These are phyloP conservation scores for Fusarium praegraminearum DNA, from an alignment of 2,329 filamentous ascomycete genomes.

Conservation along the genomic window DNA sequence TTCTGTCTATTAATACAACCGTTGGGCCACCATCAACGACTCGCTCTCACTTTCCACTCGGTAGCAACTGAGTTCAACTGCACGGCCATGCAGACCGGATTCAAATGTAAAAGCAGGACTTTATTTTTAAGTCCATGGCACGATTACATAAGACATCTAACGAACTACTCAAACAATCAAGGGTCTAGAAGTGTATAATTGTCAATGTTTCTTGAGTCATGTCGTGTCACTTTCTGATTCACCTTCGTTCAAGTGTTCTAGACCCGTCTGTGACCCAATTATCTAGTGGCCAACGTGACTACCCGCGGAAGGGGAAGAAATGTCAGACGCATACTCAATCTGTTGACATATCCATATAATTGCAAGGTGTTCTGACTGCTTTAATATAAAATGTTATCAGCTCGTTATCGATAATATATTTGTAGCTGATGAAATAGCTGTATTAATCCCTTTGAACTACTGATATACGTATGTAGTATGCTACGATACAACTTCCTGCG, in stretches of 20 bases:
- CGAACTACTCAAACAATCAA: background rate
- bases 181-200: background rate
- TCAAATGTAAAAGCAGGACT: background rate
- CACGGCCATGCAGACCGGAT: rapidly evolving
- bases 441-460: too few species aligned
- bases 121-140: background rate
- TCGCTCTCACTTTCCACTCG: background rate
- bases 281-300: background rate
- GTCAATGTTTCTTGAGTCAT: background rate
- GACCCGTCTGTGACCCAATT: background rate
- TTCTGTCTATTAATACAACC: background rate
- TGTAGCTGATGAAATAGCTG: too few species aligned
- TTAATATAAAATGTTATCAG: background rate
- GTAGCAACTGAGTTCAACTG: rapidly evolving
- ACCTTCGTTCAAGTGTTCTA: background rate
- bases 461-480: too few species aligned
- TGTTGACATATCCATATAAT: background rate
- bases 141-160: background rate
- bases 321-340: background rate
- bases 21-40: background rate
- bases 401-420: background rate
- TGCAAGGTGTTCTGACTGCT: background rate
- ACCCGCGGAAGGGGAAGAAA: too few species aligned
- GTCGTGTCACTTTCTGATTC: background rate
- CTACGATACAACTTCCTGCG: too few species aligned